These are phyloP conservation scores for Wickerhamiella allomyrinae DNA, from an alignment of 805 yeast species.

Conservation along the genomic window DNA sequence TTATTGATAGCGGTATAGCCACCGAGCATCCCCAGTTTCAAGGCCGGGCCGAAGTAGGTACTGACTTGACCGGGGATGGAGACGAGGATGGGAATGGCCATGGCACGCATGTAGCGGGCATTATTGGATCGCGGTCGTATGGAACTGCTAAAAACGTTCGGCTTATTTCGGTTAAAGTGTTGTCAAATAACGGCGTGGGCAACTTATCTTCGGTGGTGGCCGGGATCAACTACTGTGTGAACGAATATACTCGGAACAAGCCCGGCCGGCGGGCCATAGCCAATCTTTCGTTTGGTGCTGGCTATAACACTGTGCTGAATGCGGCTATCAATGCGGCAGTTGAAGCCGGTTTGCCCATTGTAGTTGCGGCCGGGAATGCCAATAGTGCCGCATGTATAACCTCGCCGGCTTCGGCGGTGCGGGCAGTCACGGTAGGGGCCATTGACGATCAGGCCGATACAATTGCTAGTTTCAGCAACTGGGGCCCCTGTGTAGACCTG, in stretches of 20 bases:
- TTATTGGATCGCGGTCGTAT: constrained; percentile 60
- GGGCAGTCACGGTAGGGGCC: constrained; percentile 79
- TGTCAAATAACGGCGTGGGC: constrained; percentile 58
- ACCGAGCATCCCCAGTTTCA: constrained; percentile 32
- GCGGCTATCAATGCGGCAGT: constrained; percentile 64
- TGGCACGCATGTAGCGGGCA: constrained; percentile 88
- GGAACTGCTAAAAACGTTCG: constrained; percentile 68
- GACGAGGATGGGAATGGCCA: constrained; percentile 70
- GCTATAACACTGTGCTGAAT: constrained; percentile 49
- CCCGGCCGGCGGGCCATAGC: constrained; percentile 41
- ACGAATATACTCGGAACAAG: constrained; percentile 11
- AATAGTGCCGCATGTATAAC: constrained; percentile 62
- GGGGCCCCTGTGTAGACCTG: constrained; percentile 78
- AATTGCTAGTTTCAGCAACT: constrained; percentile 62
- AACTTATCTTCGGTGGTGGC: constrained; percentile 26
- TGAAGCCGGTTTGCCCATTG: constrained; percentile 43
- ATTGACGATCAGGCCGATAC: constrained; percentile 58
- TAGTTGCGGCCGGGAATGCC: constrained; percentile 71
- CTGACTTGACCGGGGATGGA: constrained; percentile 34
- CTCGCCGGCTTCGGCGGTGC: constrained; percentile 67
- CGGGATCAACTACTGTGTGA: constrained; percentile 26
- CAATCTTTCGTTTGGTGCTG: constrained; percentile 70
- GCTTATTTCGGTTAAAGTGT: constrained; percentile 61
- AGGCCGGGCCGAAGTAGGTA: constrained; percentile 30
- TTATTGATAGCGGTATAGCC: constrained; percentile 65